These are phyloP conservation scores for grape (Vitis vinifera) DNA, from an alignment of 164 flowering plant species.

Conservation along the genomic window DNA sequence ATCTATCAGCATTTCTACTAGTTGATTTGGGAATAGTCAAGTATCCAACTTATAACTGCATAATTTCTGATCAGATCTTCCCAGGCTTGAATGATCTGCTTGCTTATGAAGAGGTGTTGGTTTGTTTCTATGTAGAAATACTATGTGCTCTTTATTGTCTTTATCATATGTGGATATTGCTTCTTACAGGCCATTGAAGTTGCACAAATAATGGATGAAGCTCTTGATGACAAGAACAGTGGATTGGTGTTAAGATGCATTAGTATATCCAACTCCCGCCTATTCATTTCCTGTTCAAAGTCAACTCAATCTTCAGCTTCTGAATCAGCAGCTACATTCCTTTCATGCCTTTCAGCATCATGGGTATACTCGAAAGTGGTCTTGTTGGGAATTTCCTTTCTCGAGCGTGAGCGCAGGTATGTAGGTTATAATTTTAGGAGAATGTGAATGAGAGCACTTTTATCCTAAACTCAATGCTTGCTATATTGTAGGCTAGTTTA, in stretches of 20 bases:
- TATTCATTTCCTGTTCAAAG: constrained; percentile 27
- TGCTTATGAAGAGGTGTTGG: constrained; percentile 79
- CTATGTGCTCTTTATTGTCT: neutral
- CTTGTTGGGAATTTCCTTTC: constrained; percentile 70
- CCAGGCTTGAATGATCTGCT: constrained; percentile 51
- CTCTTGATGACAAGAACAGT: constrained; percentile 61
- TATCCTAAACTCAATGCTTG: too few relatives aligned
- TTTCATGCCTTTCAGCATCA: constrained; percentile 58
- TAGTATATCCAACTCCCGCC: constrained; percentile 52
- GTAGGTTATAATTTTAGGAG: neutral
- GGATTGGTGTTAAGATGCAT: constrained; percentile 62
- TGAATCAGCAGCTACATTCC: constrained; percentile 35
- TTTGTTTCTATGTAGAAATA: constrained; percentile 9
- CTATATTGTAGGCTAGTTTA: too few relatives aligned
- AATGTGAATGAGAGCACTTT: neutral
- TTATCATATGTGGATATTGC: constrained; percentile 6
- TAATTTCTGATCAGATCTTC: constrained; percentile 56
- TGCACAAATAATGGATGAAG: constrained; percentile 83
- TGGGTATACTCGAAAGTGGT: constrained; percentile 84
- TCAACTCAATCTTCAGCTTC: constrained; percentile 21
- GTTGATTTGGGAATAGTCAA: constrained; percentile 81
- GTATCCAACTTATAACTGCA: constrained; percentile 83
- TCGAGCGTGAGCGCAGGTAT: constrained; percentile 78
- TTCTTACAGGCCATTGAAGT: constrained; percentile 78
- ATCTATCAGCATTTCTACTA: constrained; percentile 77